Percentiles rank a stretch among this genome's conserved stretches.
Evolutionary conservation across 2,329 filamentous ascomycete genomes (phyloP).

Genomic region (Aspergillus neotritici): DNA sequence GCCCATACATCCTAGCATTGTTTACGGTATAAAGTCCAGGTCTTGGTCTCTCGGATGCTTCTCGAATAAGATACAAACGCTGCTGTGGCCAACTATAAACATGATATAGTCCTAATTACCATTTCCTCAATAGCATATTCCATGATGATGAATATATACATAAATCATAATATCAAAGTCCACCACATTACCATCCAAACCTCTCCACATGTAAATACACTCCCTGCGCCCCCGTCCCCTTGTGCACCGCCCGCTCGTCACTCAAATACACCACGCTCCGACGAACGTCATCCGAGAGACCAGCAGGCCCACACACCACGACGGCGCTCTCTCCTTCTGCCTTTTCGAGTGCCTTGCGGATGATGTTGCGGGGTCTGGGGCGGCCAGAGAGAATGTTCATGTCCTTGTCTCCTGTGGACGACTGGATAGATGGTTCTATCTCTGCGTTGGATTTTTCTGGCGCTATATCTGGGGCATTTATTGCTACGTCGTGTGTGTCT

Average conservation of each 20-base stretch:
- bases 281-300: conserved; percentile 52
- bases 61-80: no score
- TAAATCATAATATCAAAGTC: not conserved
- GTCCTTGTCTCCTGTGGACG: conserved; percentile 6
- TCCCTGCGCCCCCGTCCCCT: conserved; percentile 61
- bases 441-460: not conserved
- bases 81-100: no score
- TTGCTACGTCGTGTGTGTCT: not conserved
- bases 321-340: conserved; percentile 59
- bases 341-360: conserved; percentile 52
- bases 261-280: conserved; percentile 52
- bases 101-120: no score
- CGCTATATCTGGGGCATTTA: not conserved
- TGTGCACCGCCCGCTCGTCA: conserved; percentile 62
- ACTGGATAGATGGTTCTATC: conserved; percentile 3
- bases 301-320: conserved; percentile 56
- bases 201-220: conserved; percentile 57
- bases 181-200: conserved; percentile 43
- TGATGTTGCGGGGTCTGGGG: conserved; percentile 48
- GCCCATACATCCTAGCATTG: no score
- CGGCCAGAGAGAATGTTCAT: conserved; percentile 44
- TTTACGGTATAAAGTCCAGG: no score
- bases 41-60: no score
- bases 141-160: no score
- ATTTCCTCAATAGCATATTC: no score